Evolutionary conservation across 2,329 filamentous ascomycete species (phyloP), one percentile per base, ranked within the genome.

Genomic region (Eurotiales sp.): DNA sequence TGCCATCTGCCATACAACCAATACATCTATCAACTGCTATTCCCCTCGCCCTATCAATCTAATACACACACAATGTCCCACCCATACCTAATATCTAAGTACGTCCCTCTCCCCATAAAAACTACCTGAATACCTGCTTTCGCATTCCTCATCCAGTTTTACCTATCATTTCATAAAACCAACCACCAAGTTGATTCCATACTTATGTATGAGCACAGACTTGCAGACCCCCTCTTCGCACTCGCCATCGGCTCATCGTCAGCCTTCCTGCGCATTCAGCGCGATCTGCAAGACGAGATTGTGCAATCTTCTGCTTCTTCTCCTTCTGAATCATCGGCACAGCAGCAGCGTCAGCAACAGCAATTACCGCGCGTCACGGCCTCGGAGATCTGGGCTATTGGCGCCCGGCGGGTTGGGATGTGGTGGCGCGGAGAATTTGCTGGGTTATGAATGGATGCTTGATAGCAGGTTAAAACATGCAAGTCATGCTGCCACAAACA

Each of bases 201-300:
- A n/a, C n/a, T n/a, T n/a, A n/a, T n/a, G n/a, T 34, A 15, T 46
- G 42, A 17, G 25, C 52, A 55, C 41, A 79, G 77, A 62, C 56
- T 75, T 54, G 72, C 69, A 5, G 79, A 82, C 59, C 79, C 79
- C 27, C 50, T 82, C 52, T 82, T 82, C 59, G 78, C 79, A 21
- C 51, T 76, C 32, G 64, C 72, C 55, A 79, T 82, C 59, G 79
- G 79, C 43, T 61, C 75, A 8, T 72, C 74, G 8, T 77, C 79
- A n/a, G 75, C 79, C 11, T 64, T 72, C 19, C 65, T 77, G 17
- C 74, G 78, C n/a, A 78, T 82, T 56, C 76, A 73, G 51, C 72
- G 78, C 11, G 79, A 82, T 56, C 73, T 81, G 61, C 70, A 65
- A 37, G 77, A 79, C 56, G 72, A 74, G 57, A 62, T 27, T 27